phyloP scores from a whole-genome alignment of 495 filamentous ascomycete genomes.

The Lichenothelia convexa region DNA sequence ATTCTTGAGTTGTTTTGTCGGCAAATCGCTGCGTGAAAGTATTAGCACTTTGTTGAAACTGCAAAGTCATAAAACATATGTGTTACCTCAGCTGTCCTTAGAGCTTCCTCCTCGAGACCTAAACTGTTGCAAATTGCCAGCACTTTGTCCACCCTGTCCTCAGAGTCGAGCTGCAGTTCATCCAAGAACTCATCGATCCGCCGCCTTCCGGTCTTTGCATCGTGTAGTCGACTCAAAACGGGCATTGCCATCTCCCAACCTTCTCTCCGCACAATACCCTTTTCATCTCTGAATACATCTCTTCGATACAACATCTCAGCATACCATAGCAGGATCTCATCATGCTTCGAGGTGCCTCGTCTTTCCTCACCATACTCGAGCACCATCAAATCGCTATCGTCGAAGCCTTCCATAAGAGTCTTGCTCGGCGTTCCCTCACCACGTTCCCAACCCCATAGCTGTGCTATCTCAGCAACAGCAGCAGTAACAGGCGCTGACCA shows the following conservation, averaged over 20 bases:
- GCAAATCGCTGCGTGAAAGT: conserved; percentile 46
- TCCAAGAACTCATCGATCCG: conserved; percentile 47
- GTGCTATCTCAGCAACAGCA: conserved; percentile 62
- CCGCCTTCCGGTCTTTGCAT: conserved; percentile 41
- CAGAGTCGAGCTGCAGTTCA: conserved; percentile 42
- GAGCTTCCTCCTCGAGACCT: conserved; percentile 50
- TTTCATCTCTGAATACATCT: conserved; percentile 15
- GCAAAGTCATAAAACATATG: no score
- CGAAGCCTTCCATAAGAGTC: conserved; percentile 26
- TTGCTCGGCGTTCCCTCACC: conserved; percentile 10
- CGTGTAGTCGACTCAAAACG: conserved; percentile 54
- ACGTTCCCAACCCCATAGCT: conserved; percentile 53
- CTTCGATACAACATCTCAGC: conserved; percentile 34
- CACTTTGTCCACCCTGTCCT: conserved; percentile 52
- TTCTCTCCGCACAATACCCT: conserved; percentile 28
- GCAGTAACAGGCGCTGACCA: conserved; percentile 64
- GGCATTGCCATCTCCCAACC: conserved; percentile 80
- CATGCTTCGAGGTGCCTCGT: conserved; percentile 27
- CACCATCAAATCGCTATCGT: conserved; percentile 43
- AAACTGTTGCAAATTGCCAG: conserved; percentile 50
- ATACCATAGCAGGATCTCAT: conserved; percentile 57
- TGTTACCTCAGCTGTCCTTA: conserved; percentile 59
- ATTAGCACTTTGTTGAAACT: conserved; percentile 2
- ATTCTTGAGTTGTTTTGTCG: conserved; percentile 42
- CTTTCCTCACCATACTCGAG: conserved; percentile 32